Conservation (phyloP, 2,329 filamentous ascomycete species). For the Fusarium neocosmosporiellum region DNA sequence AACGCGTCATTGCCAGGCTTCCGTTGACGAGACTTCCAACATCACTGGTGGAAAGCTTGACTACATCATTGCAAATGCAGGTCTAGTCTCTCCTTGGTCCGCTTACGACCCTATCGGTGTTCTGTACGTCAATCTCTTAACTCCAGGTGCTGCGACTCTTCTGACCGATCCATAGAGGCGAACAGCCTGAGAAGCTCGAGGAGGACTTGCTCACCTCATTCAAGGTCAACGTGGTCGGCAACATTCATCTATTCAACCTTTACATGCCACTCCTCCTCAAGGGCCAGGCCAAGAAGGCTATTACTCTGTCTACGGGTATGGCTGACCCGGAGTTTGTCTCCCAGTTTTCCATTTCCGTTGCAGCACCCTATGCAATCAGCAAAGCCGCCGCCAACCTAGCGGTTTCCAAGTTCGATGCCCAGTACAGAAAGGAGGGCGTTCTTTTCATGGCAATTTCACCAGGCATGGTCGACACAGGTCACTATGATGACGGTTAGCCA, state of each 20-base stretch:
- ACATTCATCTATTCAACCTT: constrained; percentile 63
- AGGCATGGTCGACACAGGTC: constrained; percentile 60
- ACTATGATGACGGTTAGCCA: constrained; percentile 40
- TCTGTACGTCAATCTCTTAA: constrained; percentile 19
- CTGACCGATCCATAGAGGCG: constrained; percentile 4
- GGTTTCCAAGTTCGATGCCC: constrained; percentile 63
- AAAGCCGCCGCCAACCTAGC: constrained; percentile 65
- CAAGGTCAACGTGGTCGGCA: constrained; percentile 62
- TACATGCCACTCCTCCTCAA: constrained; percentile 65
- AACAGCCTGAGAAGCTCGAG: constrained; percentile 21
- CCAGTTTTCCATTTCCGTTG: constrained; percentile 48
- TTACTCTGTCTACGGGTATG: constrained; percentile 60
- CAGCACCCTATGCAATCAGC: constrained; percentile 57
- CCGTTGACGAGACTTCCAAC: constrained; percentile 43
- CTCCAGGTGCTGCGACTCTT: fast-evolving
- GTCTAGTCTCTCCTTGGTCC: constrained; percentile 45
- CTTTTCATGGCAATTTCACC: constrained; percentile 64
- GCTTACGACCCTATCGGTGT: constrained; percentile 23
- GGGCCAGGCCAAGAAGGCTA: constrained; percentile 64
- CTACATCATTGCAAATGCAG: constrained; percentile 65
- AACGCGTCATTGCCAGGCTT: background rate
- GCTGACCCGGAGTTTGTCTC: constrained; percentile 59
- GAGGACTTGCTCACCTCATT: constrained; percentile 43
- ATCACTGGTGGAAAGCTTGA: constrained; percentile 58
- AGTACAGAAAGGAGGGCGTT: constrained; percentile 62